A percentile compares a stretch with the other conserved stretches of the same genome.
Conservation (phyloP, 2,329 filamentous ascomycete genomes). For the Pyrenophora seminiperda region DNA sequence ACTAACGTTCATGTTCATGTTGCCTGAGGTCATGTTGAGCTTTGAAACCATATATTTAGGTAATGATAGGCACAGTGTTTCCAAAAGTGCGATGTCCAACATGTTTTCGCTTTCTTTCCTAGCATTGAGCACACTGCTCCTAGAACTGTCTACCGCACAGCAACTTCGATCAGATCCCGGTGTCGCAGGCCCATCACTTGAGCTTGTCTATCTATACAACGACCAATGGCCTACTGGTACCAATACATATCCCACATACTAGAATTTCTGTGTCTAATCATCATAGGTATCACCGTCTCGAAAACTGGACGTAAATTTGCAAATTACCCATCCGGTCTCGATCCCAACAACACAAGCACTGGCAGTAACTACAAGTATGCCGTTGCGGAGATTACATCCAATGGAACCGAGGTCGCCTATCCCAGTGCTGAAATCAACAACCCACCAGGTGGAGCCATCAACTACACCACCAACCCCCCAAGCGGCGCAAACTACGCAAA, state of each 20-base stretch:
- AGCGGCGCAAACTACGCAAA: slow-evolving; percentile 55
- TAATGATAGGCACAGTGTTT: background rate
- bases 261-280: background rate
- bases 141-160: slow-evolving; percentile 21
- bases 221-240: slow-evolving; percentile 56
- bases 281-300: slow-evolving; percentile 57
- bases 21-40: slow-evolving; percentile 15
- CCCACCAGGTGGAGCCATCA: slow-evolving; percentile 57
- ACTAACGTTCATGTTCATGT: slow-evolving; percentile 9
- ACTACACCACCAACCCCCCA: slow-evolving; percentile 56
- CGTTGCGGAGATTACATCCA: slow-evolving; percentile 54
- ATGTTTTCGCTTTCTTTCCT: slow-evolving; percentile 13
- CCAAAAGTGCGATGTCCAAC: background rate
- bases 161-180: slow-evolving; percentile 43
- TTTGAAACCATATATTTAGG: slow-evolving; percentile 9
- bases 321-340: slow-evolving; percentile 58
- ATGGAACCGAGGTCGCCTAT: slow-evolving; percentile 53
- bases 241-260: background rate
- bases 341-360: slow-evolving; percentile 54
- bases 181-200: slow-evolving; percentile 51
- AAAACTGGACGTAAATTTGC: slow-evolving; percentile 57
- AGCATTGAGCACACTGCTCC: slow-evolving; percentile 16
- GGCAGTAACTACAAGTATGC: slow-evolving; percentile 53
- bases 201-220: slow-evolving; percentile 58
- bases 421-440: slow-evolving; percentile 54